phyloP scores from a whole-genome alignment of 164 flowering plant species.

The Chimonanthus praecox region DNA sequence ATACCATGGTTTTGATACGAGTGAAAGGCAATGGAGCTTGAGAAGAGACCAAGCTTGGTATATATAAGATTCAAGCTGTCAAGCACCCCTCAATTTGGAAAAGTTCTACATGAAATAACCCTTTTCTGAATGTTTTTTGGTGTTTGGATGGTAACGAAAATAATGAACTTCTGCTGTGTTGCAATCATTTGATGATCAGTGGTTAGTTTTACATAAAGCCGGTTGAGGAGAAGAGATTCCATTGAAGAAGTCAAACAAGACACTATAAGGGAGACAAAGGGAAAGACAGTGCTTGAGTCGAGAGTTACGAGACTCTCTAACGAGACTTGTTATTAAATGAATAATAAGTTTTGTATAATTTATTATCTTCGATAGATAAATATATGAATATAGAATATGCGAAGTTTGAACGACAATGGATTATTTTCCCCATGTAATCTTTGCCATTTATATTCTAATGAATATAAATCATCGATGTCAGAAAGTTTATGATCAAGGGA shows the following conservation, averaged over 20 bases:
- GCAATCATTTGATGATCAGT: not conserved
- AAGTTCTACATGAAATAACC: not conserved
- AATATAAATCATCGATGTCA: too few species aligned
- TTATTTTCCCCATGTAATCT: too few species aligned
- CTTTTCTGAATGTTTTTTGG: not conserved
- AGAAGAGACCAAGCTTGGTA: not conserved
- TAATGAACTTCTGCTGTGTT: not conserved
- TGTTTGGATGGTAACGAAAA: not conserved
- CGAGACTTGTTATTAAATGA: too few species aligned
- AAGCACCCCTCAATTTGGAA: not conserved
- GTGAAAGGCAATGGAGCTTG: not conserved
- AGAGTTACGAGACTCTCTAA: too few species aligned
- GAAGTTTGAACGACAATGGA: too few species aligned
- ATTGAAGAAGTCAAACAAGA: slow-evolving; percentile 1
- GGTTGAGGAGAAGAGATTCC: not conserved
- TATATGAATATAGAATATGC: too few species aligned
- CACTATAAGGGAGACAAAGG: slow-evolving; percentile 4
- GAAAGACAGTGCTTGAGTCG: not conserved
- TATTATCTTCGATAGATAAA: too few species aligned
- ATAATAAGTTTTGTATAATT: too few species aligned
- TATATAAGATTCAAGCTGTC: not conserved
- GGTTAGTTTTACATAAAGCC: not conserved
- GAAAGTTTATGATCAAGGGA: too few species aligned
- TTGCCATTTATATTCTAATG: too few species aligned
- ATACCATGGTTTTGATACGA: slow-evolving; percentile 2